Evolutionary conservation across 306 rosid species (phyloP), one percentile per base, ranked within the genome.

Genomic region (Luffa aegyptiaca): DNA sequence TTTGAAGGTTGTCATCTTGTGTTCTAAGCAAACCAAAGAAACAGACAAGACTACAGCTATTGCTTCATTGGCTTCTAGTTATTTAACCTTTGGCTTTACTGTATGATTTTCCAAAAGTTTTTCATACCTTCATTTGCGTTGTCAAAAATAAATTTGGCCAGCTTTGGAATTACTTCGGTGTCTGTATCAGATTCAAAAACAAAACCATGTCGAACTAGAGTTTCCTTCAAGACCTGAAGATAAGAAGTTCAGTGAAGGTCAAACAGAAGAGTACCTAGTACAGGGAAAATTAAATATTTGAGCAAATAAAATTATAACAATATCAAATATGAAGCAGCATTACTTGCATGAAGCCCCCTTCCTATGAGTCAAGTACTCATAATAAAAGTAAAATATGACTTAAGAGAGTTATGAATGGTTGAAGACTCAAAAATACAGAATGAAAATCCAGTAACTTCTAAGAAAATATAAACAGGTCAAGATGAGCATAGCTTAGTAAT

Each of bases 131-230:
- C 97, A 58, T 84, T 93, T 57, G 99, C 96, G 77, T 93, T 90
- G 86, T 95, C 99, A 75, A 90, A 91, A 80, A 95, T 93, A 86
- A 80, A 91, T 83, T 95, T 93, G 13, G 99, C 97, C 85, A 95
- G 99, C 88, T 91, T 95, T 48, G 99, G 99, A 85, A 95, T 95
- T 79, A 95, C 96, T 88, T 95, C 99, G 0, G 99, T 95, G 77
- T 95, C 99, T 0, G 99, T 95, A 62, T 95, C 99, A 35, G 99
- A 95, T 81, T 90, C 92, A 87, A 95, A 95, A 14, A 81, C 82
- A 83, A 89, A 93, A 65, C 99, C 97, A 82, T 93, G 97, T 5
- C 97, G 89, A 16, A 89, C 80, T 59, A 95, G 85, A 13, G 97
- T 89, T 82, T 88, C 92, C 92, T 93, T 95, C 82, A 95, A 86